phyloP scores from a whole-genome alignment of 345 rosid species.

The Camelina neglecta region DNA sequence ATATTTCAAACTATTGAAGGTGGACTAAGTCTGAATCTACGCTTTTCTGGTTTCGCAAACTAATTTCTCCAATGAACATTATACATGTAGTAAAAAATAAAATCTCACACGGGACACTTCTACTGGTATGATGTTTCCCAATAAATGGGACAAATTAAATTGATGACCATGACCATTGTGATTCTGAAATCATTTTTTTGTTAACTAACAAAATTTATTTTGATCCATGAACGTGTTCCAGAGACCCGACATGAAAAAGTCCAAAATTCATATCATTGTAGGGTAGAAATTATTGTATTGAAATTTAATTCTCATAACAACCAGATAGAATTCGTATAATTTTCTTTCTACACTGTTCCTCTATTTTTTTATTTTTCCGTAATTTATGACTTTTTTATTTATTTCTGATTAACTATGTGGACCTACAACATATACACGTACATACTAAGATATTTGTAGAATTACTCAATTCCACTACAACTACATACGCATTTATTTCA shows the following conservation, averaged over 20 bases:
- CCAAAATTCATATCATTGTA: not conserved
- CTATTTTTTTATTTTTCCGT: not conserved
- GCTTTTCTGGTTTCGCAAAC: not conserved
- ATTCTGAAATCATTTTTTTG: slow-evolving; percentile 7
- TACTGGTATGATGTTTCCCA: slow-evolving; percentile 13
- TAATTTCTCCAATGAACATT: not conserved
- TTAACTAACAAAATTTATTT: slow-evolving; percentile 4
- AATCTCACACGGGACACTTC: not conserved
- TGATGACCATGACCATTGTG: not conserved
- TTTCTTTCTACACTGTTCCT: not conserved
- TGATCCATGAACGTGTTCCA: slow-evolving; percentile 1
- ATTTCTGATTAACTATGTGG: slow-evolving; percentile 13
- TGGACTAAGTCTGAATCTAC: not conserved
- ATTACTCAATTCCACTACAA: slow-evolving; percentile 2
- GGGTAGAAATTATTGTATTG: slow-evolving; percentile 3
- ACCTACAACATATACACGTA: slow-evolving; percentile 27
- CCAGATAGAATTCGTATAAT: slow-evolving; percentile 34
- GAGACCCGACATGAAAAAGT: slow-evolving; percentile 2
- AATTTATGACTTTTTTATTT: slow-evolving; percentile 6
- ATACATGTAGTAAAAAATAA: not conserved
- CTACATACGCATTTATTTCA: slow-evolving; percentile 19
- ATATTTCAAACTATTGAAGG: not conserved
- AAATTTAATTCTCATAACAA: slow-evolving; percentile 36
- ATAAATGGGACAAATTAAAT: slow-evolving; percentile 4
- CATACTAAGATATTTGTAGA: slow-evolving; percentile 8